phyloP scores from a whole-genome alignment of 2,329 filamentous ascomycete genomes.

The Sphaerulina musiva region DNA sequence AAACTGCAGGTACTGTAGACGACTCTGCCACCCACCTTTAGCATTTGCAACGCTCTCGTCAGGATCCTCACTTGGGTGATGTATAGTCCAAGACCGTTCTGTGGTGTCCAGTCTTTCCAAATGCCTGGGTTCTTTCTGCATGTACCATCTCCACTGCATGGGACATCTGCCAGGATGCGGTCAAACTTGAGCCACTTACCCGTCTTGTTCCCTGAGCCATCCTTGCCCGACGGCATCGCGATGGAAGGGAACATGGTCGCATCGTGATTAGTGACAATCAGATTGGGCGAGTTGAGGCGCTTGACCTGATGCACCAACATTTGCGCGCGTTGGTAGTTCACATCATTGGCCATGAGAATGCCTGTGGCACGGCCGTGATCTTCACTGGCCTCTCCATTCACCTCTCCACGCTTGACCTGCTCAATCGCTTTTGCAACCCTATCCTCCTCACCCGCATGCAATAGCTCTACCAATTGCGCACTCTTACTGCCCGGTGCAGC shows the following conservation, averaged over 20 bases:
- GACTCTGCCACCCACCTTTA: constrained; percentile 88
- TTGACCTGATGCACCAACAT: constrained; percentile 98
- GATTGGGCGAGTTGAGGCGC: constrained; percentile 88
- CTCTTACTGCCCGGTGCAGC: constrained; percentile 97
- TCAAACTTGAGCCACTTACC: constrained; percentile 86
- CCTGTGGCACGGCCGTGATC: constrained; percentile 87
- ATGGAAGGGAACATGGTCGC: constrained; percentile 93
- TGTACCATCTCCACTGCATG: constrained; percentile 93
- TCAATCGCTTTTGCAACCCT: constrained; percentile 66
- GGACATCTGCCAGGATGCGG: constrained; percentile 90
- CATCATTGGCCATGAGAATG: constrained; percentile 88
- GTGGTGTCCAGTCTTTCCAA: constrained; percentile 91
- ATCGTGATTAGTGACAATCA: constrained; percentile 97
- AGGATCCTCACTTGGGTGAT: constrained; percentile 82
- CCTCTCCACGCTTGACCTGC: constrained; percentile 47
- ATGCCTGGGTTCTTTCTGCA: constrained; percentile 86
- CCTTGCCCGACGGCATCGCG: constrained; percentile 59
- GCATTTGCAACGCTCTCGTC: constrained; percentile 85
- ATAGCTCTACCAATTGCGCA: constrained; percentile 87
- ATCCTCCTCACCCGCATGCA: constrained; percentile 87
- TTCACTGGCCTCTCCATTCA: constrained; percentile 31
- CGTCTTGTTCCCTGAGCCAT: constrained; percentile 42
- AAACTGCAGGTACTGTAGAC: constrained; percentile 99
- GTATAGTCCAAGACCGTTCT: constrained; percentile 80
- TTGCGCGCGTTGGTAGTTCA: constrained; percentile 92